Evolutionary conservation across 1,284 basidiomycete species (phyloP).

Genomic region (Trichosporon asahii): DNA sequence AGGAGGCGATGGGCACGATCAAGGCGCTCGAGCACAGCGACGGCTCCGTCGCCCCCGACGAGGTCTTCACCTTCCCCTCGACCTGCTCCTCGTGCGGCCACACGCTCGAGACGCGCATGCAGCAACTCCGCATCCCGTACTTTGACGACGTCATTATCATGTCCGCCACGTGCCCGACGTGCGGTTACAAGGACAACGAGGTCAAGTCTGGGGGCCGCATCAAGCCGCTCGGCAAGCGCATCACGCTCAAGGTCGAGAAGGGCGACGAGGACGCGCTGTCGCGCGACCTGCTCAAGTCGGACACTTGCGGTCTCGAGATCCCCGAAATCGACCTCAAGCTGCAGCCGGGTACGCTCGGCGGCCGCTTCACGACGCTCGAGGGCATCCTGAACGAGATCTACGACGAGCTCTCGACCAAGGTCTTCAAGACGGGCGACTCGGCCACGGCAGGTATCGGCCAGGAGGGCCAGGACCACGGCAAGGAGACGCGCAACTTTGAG

Average conservation of each 20-base stretch:
- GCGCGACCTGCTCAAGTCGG: slow-evolving; percentile 92
- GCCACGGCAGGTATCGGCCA: slow-evolving; percentile 40
- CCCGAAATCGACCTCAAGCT: slow-evolving; percentile 94
- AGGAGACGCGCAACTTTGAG: slow-evolving; percentile 63
- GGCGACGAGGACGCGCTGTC: slow-evolving; percentile 85
- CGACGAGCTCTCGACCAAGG: slow-evolving; percentile 88
- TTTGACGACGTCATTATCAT: slow-evolving; percentile 99
- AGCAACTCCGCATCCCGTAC: slow-evolving; percentile 95
- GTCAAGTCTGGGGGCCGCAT: slow-evolving; percentile 92
- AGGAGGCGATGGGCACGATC: slow-evolving; percentile 28
- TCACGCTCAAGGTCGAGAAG: slow-evolving; percentile 77
- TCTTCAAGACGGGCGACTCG: slow-evolving; percentile 61
- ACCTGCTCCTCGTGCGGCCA: slow-evolving; percentile 86
- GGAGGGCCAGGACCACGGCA: slow-evolving; percentile 34
- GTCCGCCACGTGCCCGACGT: slow-evolving; percentile 93
- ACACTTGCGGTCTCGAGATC: slow-evolving; percentile 83
- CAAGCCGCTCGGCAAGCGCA: slow-evolving; percentile 76
- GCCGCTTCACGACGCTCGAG: slow-evolving; percentile 97
- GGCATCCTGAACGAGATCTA: slow-evolving; percentile 92
- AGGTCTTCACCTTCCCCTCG: slow-evolving; percentile 85
- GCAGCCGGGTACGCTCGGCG: slow-evolving; percentile 90
- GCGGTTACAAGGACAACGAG: slow-evolving; percentile 97
- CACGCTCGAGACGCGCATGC: slow-evolving; percentile 83
- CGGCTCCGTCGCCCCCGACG: slow-evolving; percentile 61
- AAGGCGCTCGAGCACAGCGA: slow-evolving; percentile 31